Percentiles rank a stretch among this genome's conserved stretches.
phyloP scores from a whole-genome alignment of 2,329 filamentous ascomycete species.

The Tolypocladium amazonense region DNA sequence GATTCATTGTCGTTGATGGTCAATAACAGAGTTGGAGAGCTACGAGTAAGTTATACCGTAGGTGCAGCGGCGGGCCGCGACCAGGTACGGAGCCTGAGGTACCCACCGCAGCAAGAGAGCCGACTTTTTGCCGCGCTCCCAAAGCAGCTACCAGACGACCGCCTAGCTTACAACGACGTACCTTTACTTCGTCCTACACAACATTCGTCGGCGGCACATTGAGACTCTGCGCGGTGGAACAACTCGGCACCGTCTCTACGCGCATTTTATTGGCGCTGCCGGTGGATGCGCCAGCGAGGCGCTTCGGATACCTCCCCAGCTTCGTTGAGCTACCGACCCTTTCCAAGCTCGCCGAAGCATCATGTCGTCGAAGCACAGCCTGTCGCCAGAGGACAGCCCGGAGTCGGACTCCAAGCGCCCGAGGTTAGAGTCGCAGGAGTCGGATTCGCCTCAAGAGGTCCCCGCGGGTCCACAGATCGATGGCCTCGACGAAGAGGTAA shows the following conservation, averaged over 20 bases:
- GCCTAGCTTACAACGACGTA: background rate
- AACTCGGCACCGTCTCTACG: background rate
- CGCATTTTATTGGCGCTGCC: background rate
- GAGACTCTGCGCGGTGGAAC: background rate
- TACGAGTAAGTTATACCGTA: too few relatives aligned
- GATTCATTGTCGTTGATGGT: background rate
- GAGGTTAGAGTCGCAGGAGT: conserved; percentile 3
- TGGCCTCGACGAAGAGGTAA: too few relatives aligned
- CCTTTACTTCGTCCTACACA: background rate
- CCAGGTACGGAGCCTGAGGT: background rate
- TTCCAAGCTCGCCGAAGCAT: conserved; percentile 2
- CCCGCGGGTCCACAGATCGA: background rate
- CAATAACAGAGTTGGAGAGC: background rate
- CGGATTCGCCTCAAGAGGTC: background rate
- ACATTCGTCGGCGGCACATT: background rate
- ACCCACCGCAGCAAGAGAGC: background rate
- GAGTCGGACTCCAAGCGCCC: conserved; percentile 19
- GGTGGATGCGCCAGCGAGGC: background rate
- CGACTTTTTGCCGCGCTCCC: background rate
- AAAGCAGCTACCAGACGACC: background rate
- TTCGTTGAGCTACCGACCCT: background rate
- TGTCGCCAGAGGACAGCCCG: conserved; percentile 17
- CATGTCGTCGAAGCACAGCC: conserved; percentile 27
- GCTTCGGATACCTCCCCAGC: background rate
- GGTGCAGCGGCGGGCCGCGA: background rate